phyloP scores from a whole-genome alignment of 2,329 filamentous ascomycete genomes.

The Tympanopsis confertula region DNA sequence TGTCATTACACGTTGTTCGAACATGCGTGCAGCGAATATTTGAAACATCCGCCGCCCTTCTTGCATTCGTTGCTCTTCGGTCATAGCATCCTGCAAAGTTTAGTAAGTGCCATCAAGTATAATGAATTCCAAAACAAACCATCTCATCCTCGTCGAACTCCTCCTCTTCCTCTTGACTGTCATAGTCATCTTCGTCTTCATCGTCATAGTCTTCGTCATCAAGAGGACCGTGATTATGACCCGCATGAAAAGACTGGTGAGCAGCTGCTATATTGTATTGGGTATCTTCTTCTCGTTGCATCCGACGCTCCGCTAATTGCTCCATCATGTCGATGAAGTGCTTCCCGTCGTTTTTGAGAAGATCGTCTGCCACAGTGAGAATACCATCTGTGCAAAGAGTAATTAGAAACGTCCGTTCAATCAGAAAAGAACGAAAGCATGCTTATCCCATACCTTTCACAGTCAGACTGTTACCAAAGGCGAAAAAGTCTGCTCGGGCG shows the following conservation, averaged over 20 bases:
- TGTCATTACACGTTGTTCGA: slow-evolving; percentile 89
- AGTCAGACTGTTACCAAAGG: slow-evolving; percentile 92
- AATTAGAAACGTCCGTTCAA: slow-evolving; percentile 7
- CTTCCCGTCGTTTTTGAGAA: slow-evolving; percentile 96
- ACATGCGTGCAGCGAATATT: slow-evolving; percentile 98
- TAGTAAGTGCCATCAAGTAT: slow-evolving; percentile 20
- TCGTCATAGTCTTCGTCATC: slow-evolving; percentile 65
- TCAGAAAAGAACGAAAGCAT: slow-evolving; percentile 5
- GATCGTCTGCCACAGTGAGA: slow-evolving; percentile 93
- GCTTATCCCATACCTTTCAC: slow-evolving; percentile 66
- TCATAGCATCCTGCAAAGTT: slow-evolving; percentile 76
- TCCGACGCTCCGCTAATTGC: slow-evolving; percentile 88
- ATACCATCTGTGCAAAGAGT: slow-evolving; percentile 64
- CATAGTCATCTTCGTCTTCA: slow-evolving; percentile 46
- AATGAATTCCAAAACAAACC: slow-evolving; percentile 5
- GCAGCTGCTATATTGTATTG: slow-evolving; percentile 28
- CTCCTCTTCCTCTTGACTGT: slow-evolving; percentile 37
- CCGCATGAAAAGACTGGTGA: slow-evolving; percentile 14
- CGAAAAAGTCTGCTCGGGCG: slow-evolving; percentile 67
- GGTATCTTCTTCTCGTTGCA: slow-evolving; percentile 91
- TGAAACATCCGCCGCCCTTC: slow-evolving; percentile 98
- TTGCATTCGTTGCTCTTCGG: slow-evolving; percentile 96
- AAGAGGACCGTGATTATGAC: slow-evolving; percentile 60
- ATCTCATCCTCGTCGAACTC: slow-evolving; percentile 26
- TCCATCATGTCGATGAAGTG: slow-evolving; percentile 99